Percentiles rank a stretch among this genome's conserved stretches.
phyloP scores from a whole-genome alignment of 306 rosid genomes.

The Prunus davidiana region DNA sequence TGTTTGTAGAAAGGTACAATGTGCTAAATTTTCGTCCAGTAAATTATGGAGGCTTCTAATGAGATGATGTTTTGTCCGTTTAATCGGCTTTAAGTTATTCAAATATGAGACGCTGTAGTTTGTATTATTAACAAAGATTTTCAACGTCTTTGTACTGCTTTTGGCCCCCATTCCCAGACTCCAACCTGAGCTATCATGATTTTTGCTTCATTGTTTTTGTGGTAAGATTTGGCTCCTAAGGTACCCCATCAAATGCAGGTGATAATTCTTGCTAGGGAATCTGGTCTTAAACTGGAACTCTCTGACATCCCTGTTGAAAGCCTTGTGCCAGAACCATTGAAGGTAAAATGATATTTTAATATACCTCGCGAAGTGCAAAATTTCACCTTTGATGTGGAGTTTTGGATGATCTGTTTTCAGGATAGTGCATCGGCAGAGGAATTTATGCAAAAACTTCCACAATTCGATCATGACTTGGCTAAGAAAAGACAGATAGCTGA shows the following conservation, averaged over 20 bases:
- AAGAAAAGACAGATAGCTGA: constrained; percentile 73
- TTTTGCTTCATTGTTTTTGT: neutral
- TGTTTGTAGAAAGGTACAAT: constrained; percentile 90
- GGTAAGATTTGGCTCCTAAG: neutral
- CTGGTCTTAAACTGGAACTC: constrained; percentile 86
- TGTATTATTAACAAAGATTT: neutral
- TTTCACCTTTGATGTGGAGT: constrained; percentile 20
- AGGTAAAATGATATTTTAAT: constrained; percentile 44
- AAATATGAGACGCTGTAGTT: neutral
- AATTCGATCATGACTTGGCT: constrained; percentile 53
- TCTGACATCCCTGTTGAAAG: constrained; percentile 84
- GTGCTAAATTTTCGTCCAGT: neutral
- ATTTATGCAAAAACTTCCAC: constrained; percentile 79
- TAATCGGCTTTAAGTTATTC: neutral
- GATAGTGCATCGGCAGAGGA: constrained; percentile 77
- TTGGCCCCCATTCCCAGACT: neutral
- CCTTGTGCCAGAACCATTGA: constrained; percentile 91
- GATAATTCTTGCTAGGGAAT: constrained; percentile 96
- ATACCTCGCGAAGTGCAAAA: constrained; percentile 12
- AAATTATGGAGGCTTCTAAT: neutral
- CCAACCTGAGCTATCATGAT: neutral
- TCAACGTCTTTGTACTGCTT: neutral
- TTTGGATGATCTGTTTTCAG: constrained; percentile 40
- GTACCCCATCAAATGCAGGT: constrained; percentile 49
- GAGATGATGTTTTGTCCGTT: neutral